Evolutionary conservation across 768 basidiomycete species (phyloP), one percentile per base, ranked within the genome.

Genomic region (Lactarius hengduanensis): DNA sequence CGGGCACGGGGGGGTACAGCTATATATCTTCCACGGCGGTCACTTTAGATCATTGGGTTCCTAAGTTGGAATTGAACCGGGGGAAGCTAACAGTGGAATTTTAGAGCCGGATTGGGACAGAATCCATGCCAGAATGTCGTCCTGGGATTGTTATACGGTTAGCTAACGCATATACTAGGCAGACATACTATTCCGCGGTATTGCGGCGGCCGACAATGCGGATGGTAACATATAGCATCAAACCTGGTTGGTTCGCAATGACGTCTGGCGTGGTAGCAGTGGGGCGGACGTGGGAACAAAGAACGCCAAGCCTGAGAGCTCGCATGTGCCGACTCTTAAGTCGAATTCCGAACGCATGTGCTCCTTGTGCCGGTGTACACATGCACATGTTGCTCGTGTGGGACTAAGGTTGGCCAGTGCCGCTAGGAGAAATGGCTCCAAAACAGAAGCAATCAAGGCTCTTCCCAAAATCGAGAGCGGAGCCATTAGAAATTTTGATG

Each of bases 1-100:
- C 15, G 4, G 34, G 65, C 9, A 22, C 15, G 38, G 11, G 18
- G 4, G 45, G 43, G n/a, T 8, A 20, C 18, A n/a, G 2, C 15
- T 65, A 61, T 61, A 65, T 65, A 65, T 2, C 15, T 1, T 32
- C 30, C 50, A 54, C 32, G 11, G 13, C 32, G 13, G 38, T 38
- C 57, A 45, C 11, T 34, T 34, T 30, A 13, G 53, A 28, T 34
- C 20, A 32, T 56, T 56, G 55, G 8, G 10, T 32, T 30, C 30
- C 11, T 9, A 9, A 32, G 28, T 56, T 34, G 55, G 55, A 32
- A 32, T n/a, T 3, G 11, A 32, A 30, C 4, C 18, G 16, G 15
- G 13, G 20, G 55, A 18, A 16, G 32, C 50, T 28, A 53, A 26
- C 26, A 4, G 11, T 26, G 55, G 8, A 15, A 13, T 0, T 54